phyloP scores from a whole-genome alignment of 139 green algal species.

The Coelastrella sp. region DNA sequence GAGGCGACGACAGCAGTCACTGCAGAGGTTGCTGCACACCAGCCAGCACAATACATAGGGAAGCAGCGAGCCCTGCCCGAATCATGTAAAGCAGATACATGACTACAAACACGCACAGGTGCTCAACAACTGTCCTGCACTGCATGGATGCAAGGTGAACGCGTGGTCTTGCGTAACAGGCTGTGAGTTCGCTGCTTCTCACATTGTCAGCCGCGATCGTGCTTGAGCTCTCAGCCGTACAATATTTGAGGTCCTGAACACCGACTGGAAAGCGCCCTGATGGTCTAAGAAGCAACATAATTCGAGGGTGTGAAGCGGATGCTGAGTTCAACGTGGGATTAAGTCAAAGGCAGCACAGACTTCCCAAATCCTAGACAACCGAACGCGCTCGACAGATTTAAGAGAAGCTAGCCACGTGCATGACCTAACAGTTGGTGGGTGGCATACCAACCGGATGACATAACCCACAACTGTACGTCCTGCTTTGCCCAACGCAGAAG shows the following conservation, averaged over 20 bases:
- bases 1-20: too few relatives aligned
- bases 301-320: neutral
- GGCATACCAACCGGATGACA: too few relatives aligned
- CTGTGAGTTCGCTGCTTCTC: neutral
- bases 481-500: too few relatives aligned
- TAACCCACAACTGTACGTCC: too few relatives aligned
- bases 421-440: too few relatives aligned
- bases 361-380: too few relatives aligned
- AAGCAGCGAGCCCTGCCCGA: neutral
- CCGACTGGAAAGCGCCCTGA: slow-evolving; percentile 41
- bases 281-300: slow-evolving; percentile 9
- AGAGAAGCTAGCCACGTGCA: too few relatives aligned
- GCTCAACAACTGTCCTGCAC: neutral
- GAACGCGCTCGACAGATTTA: too few relatives aligned
- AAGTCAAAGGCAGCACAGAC: too few relatives aligned
- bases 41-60: too few relatives aligned
- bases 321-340: too few relatives aligned
- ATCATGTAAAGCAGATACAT: neutral
- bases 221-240: neutral
- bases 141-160: neutral
- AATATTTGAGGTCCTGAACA: slow-evolving; percentile 23
- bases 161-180: neutral
- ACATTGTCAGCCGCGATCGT: slow-evolving; percentile 36
- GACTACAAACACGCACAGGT: neutral
- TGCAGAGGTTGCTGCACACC: too few relatives aligned